Base-by-base conservation (phyloP, 257 asterid genomes). In the Forsythia suspensa region DNA sequence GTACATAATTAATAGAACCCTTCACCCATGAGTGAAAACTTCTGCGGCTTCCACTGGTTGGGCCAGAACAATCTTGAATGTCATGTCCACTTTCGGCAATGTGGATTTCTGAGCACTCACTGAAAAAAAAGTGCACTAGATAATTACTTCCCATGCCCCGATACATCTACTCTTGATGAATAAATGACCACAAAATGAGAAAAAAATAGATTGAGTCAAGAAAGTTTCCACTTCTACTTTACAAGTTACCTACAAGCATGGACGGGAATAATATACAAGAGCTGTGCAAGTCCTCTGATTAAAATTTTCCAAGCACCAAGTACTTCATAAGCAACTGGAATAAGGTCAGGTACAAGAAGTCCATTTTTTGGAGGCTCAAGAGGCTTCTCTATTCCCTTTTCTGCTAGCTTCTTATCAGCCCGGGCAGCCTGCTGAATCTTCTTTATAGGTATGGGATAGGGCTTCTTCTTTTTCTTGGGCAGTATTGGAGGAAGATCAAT, bases 301-400 rank as follows among this genome's bases (percentile, higher is more conserved):
- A 95, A 82, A 72, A 79, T 77, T 89, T 92, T 95, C 98, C 97
- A 95, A 71, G 96, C 91, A 78, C 86, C 92, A 68, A 95, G 79
- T 41, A 94, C 88, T 80, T 86, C 89, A 44, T 93, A 85, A 76
- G 98, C 97, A n/a, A 87, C 78, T 5, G 99, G 97, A 65, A 92
- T 69, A n/a, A 92, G 85, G 8, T 86, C 84, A 4, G 92, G 92
- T 12, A 87, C 91, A 18, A 93, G 89, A 55, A 93, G 46, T 70
- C 98, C 98, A 74, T 93, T 95, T 79, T 87, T 91, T 3, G 97
- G 97, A 76, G 97, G 96, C 75, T 90, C 93, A 41, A 96, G 97
- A 76, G 85, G 91, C 86, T 96, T 96, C 87, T 96, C 99, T 43
- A 90, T 90, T 51, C 99, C 99, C 97, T 82, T 83, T 78, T 84